Evolutionary conservation across 331 rosid species (phyloP).

Genomic region (Dryas integrifolia): DNA sequence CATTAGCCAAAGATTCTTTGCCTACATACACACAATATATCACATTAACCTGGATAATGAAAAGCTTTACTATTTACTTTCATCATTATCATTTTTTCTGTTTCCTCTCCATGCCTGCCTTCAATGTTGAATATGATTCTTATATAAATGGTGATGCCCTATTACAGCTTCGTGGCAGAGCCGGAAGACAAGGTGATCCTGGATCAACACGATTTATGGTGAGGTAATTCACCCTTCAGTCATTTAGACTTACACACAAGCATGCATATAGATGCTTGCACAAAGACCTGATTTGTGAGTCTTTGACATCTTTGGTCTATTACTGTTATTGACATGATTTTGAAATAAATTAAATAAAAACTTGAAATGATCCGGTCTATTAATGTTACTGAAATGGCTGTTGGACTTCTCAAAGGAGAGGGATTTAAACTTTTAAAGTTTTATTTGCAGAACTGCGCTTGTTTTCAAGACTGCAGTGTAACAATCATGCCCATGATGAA

Average conservation of each 20-base stretch:
- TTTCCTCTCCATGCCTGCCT: background rate
- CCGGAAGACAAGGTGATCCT: conserved; percentile 99
- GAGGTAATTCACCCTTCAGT: conserved; percentile 55
- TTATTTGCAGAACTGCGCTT: background rate
- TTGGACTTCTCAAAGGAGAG: background rate
- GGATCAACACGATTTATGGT: conserved; percentile 99
- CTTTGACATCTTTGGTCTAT: background rate
- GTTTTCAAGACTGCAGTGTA: background rate
- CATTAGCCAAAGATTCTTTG: background rate
- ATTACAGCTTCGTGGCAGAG: conserved; percentile 93
- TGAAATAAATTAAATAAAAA: background rate
- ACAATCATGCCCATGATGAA: background rate
- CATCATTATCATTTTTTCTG: conserved; percentile 8
- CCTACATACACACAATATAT: background rate
- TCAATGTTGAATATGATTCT: conserved; percentile 17
- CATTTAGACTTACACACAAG: background rate
- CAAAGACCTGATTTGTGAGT: background rate
- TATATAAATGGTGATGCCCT: conserved; percentile 24
- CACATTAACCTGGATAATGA: background rate
- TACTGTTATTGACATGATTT: background rate
- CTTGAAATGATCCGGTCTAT: background rate
- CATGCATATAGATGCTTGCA: background rate
- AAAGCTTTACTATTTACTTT: conserved; percentile 6
- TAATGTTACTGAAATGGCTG: background rate
- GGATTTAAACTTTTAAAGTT: background rate